A percentile compares a stretch with the other conserved stretches of the same genome.
These are phyloP conservation scores for Lepidium sativum DNA, from an alignment of 345 rosid genomes.

Conservation along the genomic window DNA sequence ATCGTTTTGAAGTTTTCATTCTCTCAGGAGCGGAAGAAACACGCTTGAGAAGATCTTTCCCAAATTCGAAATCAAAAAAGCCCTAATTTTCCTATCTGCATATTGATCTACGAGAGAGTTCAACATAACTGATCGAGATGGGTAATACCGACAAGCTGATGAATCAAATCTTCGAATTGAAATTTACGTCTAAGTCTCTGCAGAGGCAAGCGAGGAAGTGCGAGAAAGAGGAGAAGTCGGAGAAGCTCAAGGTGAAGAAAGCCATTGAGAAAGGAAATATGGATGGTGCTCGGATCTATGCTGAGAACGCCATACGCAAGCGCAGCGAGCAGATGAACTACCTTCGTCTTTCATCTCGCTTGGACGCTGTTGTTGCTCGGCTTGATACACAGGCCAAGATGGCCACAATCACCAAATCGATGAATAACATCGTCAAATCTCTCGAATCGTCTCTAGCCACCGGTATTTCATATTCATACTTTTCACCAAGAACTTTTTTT, in stretches of 20 bases:
- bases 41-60: not conserved
- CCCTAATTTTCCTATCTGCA: conserved; percentile 7
- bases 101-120: not conserved
- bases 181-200: conserved; percentile 79
- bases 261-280: conserved; percentile 94
- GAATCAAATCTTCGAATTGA: conserved; percentile 89
- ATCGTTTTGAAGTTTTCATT: not conserved
- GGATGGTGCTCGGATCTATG: conserved; percentile 96
- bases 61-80: not conserved
- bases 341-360: conserved; percentile 74
- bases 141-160: conserved; percentile 83
- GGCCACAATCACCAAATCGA: conserved; percentile 77
- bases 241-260: conserved; percentile 85
- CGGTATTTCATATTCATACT: conserved; percentile 30
- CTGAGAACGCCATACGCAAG: conserved; percentile 85
- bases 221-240: conserved; percentile 90
- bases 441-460: conserved; percentile 83
- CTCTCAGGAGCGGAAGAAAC: not conserved
- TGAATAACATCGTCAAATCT: conserved; percentile 74
- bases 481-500: not conserved
- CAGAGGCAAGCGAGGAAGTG: conserved; percentile 80
- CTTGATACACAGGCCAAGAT: conserved; percentile 94
- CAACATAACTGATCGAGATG: conserved; percentile 24
- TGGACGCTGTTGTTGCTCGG: conserved; percentile 86
- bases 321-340: conserved; percentile 95